Base-by-base conservation (phyloP, 2,329 filamentous ascomycete species). In the Colletotrichum eleusines region DNA sequence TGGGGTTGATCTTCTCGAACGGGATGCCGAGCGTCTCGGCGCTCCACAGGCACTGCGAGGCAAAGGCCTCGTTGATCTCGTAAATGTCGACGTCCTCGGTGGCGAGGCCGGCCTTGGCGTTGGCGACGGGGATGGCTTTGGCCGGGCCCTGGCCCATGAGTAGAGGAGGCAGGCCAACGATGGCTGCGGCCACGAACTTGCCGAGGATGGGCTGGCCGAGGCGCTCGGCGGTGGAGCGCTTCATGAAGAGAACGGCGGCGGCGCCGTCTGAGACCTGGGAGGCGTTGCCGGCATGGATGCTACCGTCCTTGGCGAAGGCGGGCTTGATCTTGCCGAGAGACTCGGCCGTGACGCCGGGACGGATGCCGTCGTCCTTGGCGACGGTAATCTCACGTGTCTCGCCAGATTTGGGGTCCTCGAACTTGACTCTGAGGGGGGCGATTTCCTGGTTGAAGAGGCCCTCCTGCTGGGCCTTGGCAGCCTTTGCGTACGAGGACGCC, bases 1-100 rank as follows among this genome's bases (percentile, higher is more conserved):
- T 97, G 77, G 95, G 95, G 85, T 98, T 98, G 79, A 99, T 90
- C 89, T 98, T 98, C 74, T 93, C 91, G 72, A 87, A 79, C 63
- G 94, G 92, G 35, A 99, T 84, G 54, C 91, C 92, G 28, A 99
- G 89, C 86, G 98, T 91, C 77, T 96, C 93, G 73, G 93, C 90
- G 82, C 94, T 98, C 92, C 93, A 98, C 75, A 98, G 82, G 82
- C 94, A 97, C 87, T 98, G 95, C 74, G 90, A 93, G 40, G 96
- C 96, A 81, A 99, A 99, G 1, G 96, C 96, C 88, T 99, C 96
- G 86, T 99, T 99, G 88, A 99, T 98, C 89, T 99, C 96, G 78
- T 89, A 98, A 78, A 98, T 95, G 80, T 98, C 96, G 38, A 99
- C 94, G 75, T 98, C 95, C 68, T 97, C 92, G 82, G 91, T 94